phyloP scores from a whole-genome alignment of 148 eudicot species.

The Heliamphora exappendiculata region DNA sequence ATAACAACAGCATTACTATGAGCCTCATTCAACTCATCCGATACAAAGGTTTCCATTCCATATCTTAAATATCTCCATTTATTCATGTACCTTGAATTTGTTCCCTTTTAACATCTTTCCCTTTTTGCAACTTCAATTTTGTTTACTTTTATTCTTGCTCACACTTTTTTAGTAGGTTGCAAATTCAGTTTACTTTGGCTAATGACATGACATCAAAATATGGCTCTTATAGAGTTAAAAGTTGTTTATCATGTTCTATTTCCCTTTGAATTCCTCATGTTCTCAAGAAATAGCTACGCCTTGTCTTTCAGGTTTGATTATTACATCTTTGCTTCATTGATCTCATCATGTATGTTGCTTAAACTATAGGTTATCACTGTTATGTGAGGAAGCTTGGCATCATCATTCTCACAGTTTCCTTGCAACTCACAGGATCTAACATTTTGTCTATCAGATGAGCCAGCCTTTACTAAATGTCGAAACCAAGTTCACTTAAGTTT shows the following conservation, averaged over 20 bases:
- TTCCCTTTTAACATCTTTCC: not conserved
- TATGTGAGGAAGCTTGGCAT: not conserved
- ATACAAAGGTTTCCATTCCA: not conserved
- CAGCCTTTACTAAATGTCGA: not conserved
- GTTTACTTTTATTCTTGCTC: not conserved
- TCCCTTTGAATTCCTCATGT: not conserved
- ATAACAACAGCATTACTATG: too few species aligned
- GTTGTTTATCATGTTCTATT: not conserved
- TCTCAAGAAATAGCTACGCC: not conserved
- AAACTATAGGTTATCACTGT: constrained; percentile 4
- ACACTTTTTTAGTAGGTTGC: not conserved
- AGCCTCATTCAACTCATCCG: not conserved
- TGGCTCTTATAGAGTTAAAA: not conserved
- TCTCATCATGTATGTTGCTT: not conserved
- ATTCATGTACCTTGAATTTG: not conserved
- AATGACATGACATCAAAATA: not conserved
- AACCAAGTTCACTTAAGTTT: not conserved
- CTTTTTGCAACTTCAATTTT: not conserved
- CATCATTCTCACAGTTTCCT: not conserved
- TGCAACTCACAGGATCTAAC: not conserved
- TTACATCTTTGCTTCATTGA: not conserved
- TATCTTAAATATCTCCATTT: not conserved
- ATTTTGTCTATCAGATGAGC: not conserved
- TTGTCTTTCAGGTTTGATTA: not conserved
- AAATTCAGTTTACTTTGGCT: not conserved